phyloP scores from a whole-genome alignment of 2,329 filamentous ascomycete species.

The Apiospora kogelbergensis region DNA sequence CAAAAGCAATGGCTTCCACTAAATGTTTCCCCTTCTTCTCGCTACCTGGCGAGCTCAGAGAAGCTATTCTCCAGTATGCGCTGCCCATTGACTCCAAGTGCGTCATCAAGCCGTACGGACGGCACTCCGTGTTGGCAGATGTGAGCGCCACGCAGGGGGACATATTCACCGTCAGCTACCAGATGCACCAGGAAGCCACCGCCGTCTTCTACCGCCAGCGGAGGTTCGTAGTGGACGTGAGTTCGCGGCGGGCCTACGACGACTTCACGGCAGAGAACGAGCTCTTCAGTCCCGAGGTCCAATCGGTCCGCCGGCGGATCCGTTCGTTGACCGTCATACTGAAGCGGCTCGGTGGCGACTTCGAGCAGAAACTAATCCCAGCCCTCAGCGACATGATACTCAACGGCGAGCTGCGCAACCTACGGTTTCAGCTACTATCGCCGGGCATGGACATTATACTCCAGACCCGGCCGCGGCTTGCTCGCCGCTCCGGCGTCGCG shows the following conservation, averaged over 20 bases:
- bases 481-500: not conserved
- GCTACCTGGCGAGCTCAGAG: slow-evolving; percentile 29
- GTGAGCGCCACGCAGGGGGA: slow-evolving; percentile 7
- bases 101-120: not conserved
- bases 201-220: slow-evolving; percentile 31
- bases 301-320: slow-evolving; percentile 28
- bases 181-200: slow-evolving; percentile 34
- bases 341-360: slow-evolving; percentile 29
- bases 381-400: slow-evolving; percentile 32
- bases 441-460: slow-evolving; percentile 14
- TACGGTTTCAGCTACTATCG: slow-evolving; percentile 24
- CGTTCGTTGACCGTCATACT: slow-evolving; percentile 26
- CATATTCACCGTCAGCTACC: slow-evolving; percentile 29
- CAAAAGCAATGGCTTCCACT: not conserved
- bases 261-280: slow-evolving; percentile 28
- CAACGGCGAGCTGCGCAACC: slow-evolving; percentile 24
- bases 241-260: slow-evolving; percentile 25
- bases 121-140: not conserved
- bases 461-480: not conserved
- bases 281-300: slow-evolving; percentile 28
- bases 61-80: slow-evolving; percentile 25
- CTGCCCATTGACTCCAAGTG: slow-evolving; percentile 22
- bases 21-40: slow-evolving; percentile 30
- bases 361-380: slow-evolving; percentile 27
- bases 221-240: slow-evolving; percentile 28